phyloP scores from a whole-genome alignment of 1,284 basidiomycete genomes.

The Boletus semigastroideus region DNA sequence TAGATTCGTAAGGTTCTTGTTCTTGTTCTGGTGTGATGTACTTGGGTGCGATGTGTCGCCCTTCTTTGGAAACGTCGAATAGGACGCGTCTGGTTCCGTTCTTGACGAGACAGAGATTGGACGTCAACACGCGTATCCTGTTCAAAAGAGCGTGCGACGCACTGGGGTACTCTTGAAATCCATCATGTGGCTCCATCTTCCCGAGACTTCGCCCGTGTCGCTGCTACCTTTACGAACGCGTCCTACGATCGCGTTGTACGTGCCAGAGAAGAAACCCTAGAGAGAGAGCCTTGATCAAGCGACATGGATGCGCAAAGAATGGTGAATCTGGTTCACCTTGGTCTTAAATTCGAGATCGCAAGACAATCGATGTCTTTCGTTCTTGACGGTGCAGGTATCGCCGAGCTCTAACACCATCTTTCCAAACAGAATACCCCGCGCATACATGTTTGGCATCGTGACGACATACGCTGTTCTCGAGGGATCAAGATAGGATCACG shows the following conservation, averaged over 20 bases:
- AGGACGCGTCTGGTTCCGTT: conserved; percentile 72
- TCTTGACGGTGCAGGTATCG: conserved; percentile 85
- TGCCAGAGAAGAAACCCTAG: conserved; percentile 95
- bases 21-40: conserved; percentile 81
- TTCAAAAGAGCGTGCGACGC: background rate
- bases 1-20: conserved; percentile 90
- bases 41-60: conserved; percentile 76
- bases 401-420: conserved; percentile 98
- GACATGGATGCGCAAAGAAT: background rate
- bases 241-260: conserved; percentile 90
- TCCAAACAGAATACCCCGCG: conserved; percentile 94
- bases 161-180: conserved; percentile 80
- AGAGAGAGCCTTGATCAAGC: background rate
- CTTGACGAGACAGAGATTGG: conserved; percentile 31
- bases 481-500: conserved; percentile 9
- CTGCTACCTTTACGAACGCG: conserved; percentile 65
- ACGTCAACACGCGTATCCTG: background rate
- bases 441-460: conserved; percentile 98
- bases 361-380: conserved; percentile 71
- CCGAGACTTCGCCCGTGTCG: conserved; percentile 86
- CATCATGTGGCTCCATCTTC: conserved; percentile 92
- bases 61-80: conserved; percentile 82
- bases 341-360: conserved; percentile 98
- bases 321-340: conserved; percentile 53
- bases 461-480: conserved; percentile 70